These are phyloP conservation scores for Boletus insuetus DNA, from an alignment of 768 basidiomycete genomes.

Conservation along the genomic window DNA sequence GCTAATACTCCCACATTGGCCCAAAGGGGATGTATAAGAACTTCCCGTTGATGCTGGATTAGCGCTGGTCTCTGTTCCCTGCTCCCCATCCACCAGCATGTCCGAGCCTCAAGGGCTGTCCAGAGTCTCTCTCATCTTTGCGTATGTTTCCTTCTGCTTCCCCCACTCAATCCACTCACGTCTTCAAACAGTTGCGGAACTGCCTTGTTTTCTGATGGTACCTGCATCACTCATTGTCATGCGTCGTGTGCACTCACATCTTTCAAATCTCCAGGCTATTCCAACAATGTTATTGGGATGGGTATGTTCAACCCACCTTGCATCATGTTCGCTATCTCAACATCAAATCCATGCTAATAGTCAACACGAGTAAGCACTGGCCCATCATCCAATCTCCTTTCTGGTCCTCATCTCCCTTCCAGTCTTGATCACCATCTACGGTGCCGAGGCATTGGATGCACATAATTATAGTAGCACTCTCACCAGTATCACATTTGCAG, in stretches of 20 bases:
- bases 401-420: constrained; percentile 5
- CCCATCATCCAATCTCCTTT: background rate
- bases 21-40: constrained; percentile 9
- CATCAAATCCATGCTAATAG: constrained; percentile 32
- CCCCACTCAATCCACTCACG: background rate
- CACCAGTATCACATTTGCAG: constrained; percentile 74
- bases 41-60: background rate
- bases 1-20: background rate
- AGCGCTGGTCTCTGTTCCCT: background rate
- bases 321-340: background rate
- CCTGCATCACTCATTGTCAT: background rate
- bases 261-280: constrained; percentile 56
- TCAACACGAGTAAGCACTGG: constrained; percentile 57
- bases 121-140: constrained; percentile 81
- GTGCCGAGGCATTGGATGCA: constrained; percentile 44
- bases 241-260: constrained; percentile 1
- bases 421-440: constrained; percentile 76
- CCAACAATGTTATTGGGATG: constrained; percentile 74
- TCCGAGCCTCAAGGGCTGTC: constrained; percentile 29
- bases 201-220: constrained; percentile 85
- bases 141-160: constrained; percentile 44
- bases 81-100: constrained; percentile 13
- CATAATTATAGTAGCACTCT: constrained; percentile 64
- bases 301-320: constrained; percentile 44
- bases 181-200: constrained; percentile 65